Conservation (phyloP, 257 asterid species). For the Nicotiana benthamiana region DNA sequence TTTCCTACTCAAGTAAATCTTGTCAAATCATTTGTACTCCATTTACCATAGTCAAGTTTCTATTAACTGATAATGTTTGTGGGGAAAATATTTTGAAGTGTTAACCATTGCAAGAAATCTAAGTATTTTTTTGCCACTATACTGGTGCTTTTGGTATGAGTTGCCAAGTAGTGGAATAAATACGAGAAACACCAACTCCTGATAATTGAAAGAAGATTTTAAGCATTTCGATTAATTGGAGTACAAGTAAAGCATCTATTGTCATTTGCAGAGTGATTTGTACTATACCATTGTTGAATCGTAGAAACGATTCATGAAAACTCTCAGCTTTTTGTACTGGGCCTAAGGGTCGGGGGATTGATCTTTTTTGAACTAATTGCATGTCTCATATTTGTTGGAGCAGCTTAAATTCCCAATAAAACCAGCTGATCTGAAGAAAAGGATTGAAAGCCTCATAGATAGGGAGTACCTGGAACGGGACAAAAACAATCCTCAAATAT, state of each 20-base stretch:
- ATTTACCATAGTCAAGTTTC: neutral
- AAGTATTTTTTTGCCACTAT: neutral
- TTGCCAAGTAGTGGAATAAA: neutral
- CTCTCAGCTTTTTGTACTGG: neutral
- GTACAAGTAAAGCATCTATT: neutral
- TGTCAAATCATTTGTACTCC: neutral
- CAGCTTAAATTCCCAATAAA: conserved; percentile 98
- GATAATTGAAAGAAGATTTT: neutral
- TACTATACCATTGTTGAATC: neutral
- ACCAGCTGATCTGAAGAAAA: conserved; percentile 95
- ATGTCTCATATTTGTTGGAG: neutral
- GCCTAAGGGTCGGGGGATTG: neutral
- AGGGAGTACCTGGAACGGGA: conserved; percentile 92
- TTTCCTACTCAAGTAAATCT: neutral
- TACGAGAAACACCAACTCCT: neutral
- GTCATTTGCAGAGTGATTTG: neutral
- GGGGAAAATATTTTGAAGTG: neutral
- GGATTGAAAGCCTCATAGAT: conserved; percentile 94
- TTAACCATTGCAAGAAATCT: neutral
- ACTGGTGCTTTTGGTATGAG: neutral
- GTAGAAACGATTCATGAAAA: neutral
- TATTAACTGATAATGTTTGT: too few relatives aligned
- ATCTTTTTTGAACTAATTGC: neutral
- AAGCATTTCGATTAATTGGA: neutral
- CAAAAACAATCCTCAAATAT: conserved; percentile 84